Base-by-base conservation (phyloP, 140 eudicot species). In the Flaveria floridana region DNA sequence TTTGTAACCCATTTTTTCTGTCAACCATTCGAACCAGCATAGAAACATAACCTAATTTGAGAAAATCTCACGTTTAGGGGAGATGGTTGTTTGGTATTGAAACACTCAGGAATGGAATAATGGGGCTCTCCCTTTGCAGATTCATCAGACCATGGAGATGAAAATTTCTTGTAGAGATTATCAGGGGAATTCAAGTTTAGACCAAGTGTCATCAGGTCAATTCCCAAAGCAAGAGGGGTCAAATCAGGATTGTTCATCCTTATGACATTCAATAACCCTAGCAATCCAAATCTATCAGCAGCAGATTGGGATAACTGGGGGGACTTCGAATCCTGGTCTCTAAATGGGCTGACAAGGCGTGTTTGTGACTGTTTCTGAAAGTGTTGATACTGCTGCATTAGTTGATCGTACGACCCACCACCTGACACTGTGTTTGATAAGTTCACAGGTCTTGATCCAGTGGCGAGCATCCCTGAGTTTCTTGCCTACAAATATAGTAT, bases 61-160 rank as follows among this genome's bases (percentile, higher is more conserved):
- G 1, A 56, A 71, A 76, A 65, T 48, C 91, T 86, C 78, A 93
- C 98, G 21, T 76, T 82, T 21, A 90, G 61, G 3, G 81, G 76
- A 71, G 98, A 83, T 3, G 90, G 86, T 74, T 65, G 96, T 57
- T 90, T 85, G n/a, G 85, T 79, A 84, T 88, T 82, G 76, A 87
- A 93, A 80, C 98, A 93, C 65, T 90, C 90, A 0, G 98, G 98
- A 64, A 88, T 70, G 61, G 58, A 74, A 69, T 21, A 93, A 76
- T 76, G 93, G 7, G 98, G 96, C 74, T 93, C 97, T 41, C 97
- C 97, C 79, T 86, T 88, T 18, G 87, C 89, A 30, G 97, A 78
- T 66, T 90, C 98, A 13, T 93, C 91, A 57, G 98, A 86, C 97
- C 97, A 93, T 4, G 98, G 98, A 21, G 98, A 93, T n/a, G 87